These are phyloP conservation scores for Lasiodiplodia sp. DNA, from an alignment of 2,329 filamentous ascomycete genomes.

Conservation along the genomic window DNA sequence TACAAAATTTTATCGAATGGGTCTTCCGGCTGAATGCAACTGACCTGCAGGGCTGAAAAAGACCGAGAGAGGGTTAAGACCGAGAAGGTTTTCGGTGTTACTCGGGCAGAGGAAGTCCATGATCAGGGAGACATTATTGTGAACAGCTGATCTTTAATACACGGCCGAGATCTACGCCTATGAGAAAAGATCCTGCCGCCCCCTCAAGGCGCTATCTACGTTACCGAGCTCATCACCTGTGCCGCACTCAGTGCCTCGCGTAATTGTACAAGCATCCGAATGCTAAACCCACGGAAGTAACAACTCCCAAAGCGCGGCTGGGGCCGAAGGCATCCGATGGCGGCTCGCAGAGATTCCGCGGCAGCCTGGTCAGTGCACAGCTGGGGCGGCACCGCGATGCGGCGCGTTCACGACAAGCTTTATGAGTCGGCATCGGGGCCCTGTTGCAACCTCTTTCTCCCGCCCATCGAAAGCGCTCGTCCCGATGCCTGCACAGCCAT, in stretches of 20 bases:
- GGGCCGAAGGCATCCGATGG: conserved; percentile 9
- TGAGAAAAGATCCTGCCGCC: not conserved
- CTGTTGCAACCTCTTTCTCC: not conserved
- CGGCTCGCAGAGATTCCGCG: conserved; percentile 15
- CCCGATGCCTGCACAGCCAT: conserved; percentile 17
- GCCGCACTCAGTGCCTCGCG: conserved; percentile 13
- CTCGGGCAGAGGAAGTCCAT: not conserved
- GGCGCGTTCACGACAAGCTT: conserved; percentile 13
- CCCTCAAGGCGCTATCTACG: conserved; percentile 2
- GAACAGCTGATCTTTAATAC: conserved; percentile 26
- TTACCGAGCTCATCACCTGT: conserved; percentile 15
- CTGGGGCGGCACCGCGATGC: not conserved
- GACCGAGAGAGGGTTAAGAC: not conserved
- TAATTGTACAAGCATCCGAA: not conserved
- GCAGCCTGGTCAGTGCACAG: not conserved
- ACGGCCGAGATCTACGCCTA: not conserved
- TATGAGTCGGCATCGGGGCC: conserved; percentile 2
- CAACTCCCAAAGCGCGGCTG: not conserved
- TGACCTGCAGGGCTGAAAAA: conserved; percentile 3
- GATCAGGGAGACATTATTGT: not conserved
- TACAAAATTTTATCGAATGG: not conserved
- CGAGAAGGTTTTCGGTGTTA: not conserved
- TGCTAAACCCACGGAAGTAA: not conserved
- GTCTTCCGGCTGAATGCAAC: not conserved
- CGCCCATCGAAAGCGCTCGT: conserved; percentile 2